Evolutionary conservation across 495 filamentous ascomycete species (phyloP).

Genomic region (Cryomyces antarcticus): DNA sequence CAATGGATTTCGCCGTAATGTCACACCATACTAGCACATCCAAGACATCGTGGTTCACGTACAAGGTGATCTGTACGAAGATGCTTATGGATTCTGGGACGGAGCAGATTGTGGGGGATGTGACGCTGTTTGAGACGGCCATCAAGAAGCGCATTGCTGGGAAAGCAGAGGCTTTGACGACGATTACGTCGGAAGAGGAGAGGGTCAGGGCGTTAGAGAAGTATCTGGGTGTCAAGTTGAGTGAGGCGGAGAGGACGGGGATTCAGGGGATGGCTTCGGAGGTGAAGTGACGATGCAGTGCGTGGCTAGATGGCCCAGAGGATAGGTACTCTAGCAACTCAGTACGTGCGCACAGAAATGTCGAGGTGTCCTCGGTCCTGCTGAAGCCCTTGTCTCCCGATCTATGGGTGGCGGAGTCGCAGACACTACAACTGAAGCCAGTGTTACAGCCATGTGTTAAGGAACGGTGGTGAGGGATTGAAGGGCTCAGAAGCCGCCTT

Average conservation of each 20-base stretch:
- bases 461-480: no score
- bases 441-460: no score
- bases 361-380: no score
- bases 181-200: slow-evolving; percentile 14
- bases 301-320: no score
- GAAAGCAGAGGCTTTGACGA: slow-evolving; percentile 11
- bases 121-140: slow-evolving; percentile 32
- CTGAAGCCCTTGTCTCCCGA: no score
- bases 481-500: no score
- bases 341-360: no score
- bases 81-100: slow-evolving; percentile 26
- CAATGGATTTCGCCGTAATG: slow-evolving; percentile 43
- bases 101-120: slow-evolving; percentile 31
- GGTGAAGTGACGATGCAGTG: neutral
- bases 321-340: no score
- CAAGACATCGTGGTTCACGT: slow-evolving; percentile 27
- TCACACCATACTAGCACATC: slow-evolving; percentile 33
- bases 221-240: slow-evolving; percentile 13
- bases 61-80: slow-evolving; percentile 30
- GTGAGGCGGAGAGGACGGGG: slow-evolving; percentile 10
- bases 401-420: no score
- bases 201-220: slow-evolving; percentile 13
- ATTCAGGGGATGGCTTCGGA: slow-evolving; percentile 12
- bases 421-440: no score
- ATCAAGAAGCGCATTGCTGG: slow-evolving; percentile 41